Base-by-base conservation (phyloP, 192 early-diverging fungal genomes). In the Backusella australiensis region DNA sequence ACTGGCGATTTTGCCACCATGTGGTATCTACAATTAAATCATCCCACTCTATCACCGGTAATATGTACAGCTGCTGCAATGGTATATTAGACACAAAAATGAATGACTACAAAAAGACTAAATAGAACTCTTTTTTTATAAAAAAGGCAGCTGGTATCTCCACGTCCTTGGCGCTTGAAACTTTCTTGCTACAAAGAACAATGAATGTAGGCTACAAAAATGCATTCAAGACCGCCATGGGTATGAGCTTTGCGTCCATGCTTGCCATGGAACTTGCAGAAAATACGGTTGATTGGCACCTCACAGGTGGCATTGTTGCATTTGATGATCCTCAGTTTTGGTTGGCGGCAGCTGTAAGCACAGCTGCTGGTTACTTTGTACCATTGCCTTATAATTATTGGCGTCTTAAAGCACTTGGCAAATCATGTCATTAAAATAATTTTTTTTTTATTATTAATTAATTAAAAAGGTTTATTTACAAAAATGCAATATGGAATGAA, bases 371-470 rank as follows among this genome's bases (percentile, higher is more conserved):
- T 0, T 89, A 85, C 73, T 39, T 82, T 29, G 85, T 86, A 14
- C 86, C 88, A 6, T 59, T 89, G 72, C 88, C 88, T n/a, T 89
- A 80, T 56, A 89, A 89, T 35, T 89, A 87, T 67, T 89, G 85
- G 83, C 78, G 85, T 34, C 67, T 89, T 21, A 83, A 80, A 67
- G 76, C 80, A 36, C 81, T 82, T 44, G 86, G 86, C 15, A 87
- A 87, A 70, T 78, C 86, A 17, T 89, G 88, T 66, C 88, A 89
- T 76, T 89, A 49, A 85, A 32, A 44, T 44, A 44, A 44, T 17
- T 44, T 44, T 44, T 17, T 15, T 44, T 44, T 15, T 44, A 44
- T 44, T 39, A 39, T 39, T 29, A 29, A 39, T 32, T 39, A 39
- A 39, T 39, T 39, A 39, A 44, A 56, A 56, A 11, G n/a, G 19